Conservation (phyloP, 129 eudicot species). For the Escallonia herrerae region DNA sequence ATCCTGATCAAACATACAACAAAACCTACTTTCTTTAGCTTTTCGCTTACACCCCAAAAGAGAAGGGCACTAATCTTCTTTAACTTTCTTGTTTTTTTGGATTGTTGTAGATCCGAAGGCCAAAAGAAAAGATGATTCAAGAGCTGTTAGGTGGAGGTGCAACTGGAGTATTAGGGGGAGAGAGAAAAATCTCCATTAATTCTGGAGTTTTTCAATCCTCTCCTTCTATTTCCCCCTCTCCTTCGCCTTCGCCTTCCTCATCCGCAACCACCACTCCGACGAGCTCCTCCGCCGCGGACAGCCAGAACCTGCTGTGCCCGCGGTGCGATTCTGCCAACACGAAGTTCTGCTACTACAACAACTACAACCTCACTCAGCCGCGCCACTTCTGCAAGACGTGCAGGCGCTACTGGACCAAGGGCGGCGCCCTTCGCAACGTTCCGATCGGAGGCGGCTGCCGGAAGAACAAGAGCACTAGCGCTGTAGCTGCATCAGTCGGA, state of each 20-base stretch:
- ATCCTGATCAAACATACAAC: slow-evolving; percentile 14
- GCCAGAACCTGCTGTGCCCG: slow-evolving; percentile 58
- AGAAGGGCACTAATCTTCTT: slow-evolving; percentile 4
- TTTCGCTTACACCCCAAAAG: not conserved
- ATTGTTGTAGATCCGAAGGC: slow-evolving; percentile 29
- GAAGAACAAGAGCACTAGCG: slow-evolving; percentile 42
- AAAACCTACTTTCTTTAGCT: slow-evolving; percentile 32
- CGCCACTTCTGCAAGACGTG: slow-evolving; percentile 94
- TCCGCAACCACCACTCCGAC: slow-evolving; percentile 34
- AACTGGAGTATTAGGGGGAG: slow-evolving; percentile 34
- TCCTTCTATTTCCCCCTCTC: slow-evolving; percentile 21
- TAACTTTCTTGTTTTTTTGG: slow-evolving; percentile 31
- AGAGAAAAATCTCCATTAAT: slow-evolving; percentile 33
- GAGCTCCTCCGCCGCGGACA: slow-evolving; percentile 22
- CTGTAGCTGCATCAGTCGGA: slow-evolving; percentile 22
- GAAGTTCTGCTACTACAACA: slow-evolving; percentile 81
- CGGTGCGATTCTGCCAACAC: slow-evolving; percentile 79
- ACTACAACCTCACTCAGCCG: slow-evolving; percentile 92
- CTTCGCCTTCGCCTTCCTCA: slow-evolving; percentile 33
- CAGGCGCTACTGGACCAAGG: slow-evolving; percentile 86
- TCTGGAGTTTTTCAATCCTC: slow-evolving; percentile 19
- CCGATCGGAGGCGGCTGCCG: slow-evolving; percentile 88
- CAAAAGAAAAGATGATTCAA: slow-evolving; percentile 58
- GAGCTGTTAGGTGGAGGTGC: slow-evolving; percentile 54
- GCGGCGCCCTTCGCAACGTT: slow-evolving; percentile 80